Evolutionary conservation across 2,329 filamentous ascomycete genomes (phyloP).

Genomic region (Teratosphaeria epicoccoides): DNA sequence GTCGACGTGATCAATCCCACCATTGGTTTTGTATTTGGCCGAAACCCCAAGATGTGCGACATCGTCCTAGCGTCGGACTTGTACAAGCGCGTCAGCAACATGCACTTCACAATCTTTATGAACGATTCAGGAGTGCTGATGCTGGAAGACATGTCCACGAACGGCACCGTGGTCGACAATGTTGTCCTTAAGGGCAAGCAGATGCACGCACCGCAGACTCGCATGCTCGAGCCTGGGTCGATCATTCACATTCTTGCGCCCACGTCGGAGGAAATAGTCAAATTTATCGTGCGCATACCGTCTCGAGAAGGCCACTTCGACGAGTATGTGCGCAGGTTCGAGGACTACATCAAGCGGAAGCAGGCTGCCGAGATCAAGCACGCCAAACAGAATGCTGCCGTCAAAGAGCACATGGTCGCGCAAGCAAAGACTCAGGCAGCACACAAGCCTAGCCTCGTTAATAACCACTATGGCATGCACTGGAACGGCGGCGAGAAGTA

Average conservation of each 20-base stretch:
- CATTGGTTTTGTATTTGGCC: constrained; percentile 76
- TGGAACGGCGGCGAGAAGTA: constrained; percentile 76
- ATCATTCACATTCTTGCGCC: constrained; percentile 58
- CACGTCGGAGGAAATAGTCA: constrained; percentile 50
- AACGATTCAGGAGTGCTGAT: constrained; percentile 80
- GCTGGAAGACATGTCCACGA: constrained; percentile 91
- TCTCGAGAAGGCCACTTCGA: constrained; percentile 54
- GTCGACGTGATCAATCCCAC: constrained; percentile 56
- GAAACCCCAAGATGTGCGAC: constrained; percentile 63
- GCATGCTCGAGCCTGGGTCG: constrained; percentile 62
- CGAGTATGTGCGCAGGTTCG: constrained; percentile 58
- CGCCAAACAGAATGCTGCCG: constrained; percentile 2
- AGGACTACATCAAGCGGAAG: constrained; percentile 48
- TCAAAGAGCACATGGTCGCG: not conserved
- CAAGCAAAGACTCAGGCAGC: constrained; percentile 7
- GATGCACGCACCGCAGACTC: constrained; percentile 33
- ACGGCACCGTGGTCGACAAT: constrained; percentile 80
- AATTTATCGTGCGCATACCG: constrained; percentile 79
- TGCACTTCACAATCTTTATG: constrained; percentile 90
- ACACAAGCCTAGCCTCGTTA: constrained; percentile 17
- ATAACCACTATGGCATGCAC: constrained; percentile 51
- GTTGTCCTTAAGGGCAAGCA: constrained; percentile 50
- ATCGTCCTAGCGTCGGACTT: constrained; percentile 56
- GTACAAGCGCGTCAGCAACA: constrained; percentile 70
- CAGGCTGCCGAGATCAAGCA: constrained; percentile 12